A percentile compares a stretch with the other conserved stretches of the same genome.
These are phyloP conservation scores for Suhomyces wounanorum DNA, from an alignment of 1,139 yeast species.

Conservation along the genomic window DNA sequence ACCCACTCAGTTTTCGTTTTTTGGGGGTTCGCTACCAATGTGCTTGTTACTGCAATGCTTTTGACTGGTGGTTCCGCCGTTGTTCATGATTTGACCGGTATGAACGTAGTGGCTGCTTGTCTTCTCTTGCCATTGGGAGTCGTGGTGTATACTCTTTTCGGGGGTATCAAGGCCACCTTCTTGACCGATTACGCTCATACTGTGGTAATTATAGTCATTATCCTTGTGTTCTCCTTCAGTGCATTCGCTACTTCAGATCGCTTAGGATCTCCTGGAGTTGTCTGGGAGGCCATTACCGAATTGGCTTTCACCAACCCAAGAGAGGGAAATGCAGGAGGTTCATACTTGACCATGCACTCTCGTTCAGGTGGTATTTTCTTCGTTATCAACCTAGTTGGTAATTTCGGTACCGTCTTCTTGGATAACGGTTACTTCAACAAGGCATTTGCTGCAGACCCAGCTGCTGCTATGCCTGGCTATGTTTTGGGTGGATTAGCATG, in stretches of 20 bases:
- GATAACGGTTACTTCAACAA: conserved; percentile 91
- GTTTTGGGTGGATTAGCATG: conserved; percentile 88
- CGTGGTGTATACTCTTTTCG: conserved; percentile 77
- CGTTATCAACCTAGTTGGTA: conserved; percentile 80
- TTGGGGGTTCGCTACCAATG: conserved; percentile 84
- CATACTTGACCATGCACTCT: conserved; percentile 79
- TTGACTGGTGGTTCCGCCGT: conserved; percentile 86
- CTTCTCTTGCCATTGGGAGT: conserved; percentile 83
- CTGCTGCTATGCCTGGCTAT: conserved; percentile 86
- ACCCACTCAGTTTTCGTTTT: conserved; percentile 72
- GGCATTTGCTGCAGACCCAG: conserved; percentile 85
- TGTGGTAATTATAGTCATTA: conserved; percentile 58
- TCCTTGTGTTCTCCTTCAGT: conserved; percentile 62
- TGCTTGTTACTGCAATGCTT: conserved; percentile 85
- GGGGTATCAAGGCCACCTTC: conserved; percentile 90
- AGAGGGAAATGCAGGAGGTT: conserved; percentile 73
- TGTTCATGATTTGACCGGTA: conserved; percentile 74
- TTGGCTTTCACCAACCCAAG: conserved; percentile 62
- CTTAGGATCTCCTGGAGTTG: conserved; percentile 79
- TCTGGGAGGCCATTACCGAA: conserved; percentile 67
- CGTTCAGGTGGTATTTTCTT: conserved; percentile 78
- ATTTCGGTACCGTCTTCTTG: conserved; percentile 85
- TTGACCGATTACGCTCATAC: conserved; percentile 85
- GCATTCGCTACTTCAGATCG: conserved; percentile 60
- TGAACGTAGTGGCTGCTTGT: conserved; percentile 80